Evolutionary conservation across 2,329 filamentous ascomycete genomes (phyloP), one percentile per base, ranked within the genome.

Genomic region (Sclerotinia minor): DNA sequence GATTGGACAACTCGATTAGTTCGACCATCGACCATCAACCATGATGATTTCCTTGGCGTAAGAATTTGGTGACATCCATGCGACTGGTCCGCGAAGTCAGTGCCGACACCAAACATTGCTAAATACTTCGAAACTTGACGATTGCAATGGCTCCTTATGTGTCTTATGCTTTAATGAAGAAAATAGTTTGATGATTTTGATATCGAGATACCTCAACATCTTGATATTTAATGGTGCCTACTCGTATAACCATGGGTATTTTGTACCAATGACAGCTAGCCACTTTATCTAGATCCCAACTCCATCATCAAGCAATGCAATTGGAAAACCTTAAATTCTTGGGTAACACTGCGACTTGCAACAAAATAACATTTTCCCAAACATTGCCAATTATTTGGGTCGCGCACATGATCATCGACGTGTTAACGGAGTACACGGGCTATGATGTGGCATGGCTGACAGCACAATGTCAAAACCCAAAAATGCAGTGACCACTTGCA

Each of bases 261-360:
- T 21, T 29, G 13, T 19, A 13, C 24, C 57, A 41, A 61, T n/a
- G 44, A 35, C 21, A 19, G 19, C 32, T 2, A 4, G 26, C 29
- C n/a, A 49, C 26, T 38, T 35, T 29, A 49, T 35, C 4, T 38
- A 7, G 19, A 21, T n/a, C 21, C 26, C n/a, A n/a, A 26, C 44
- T 29, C 29, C 13, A 9, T 24, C 32, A 57, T 57, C n/a, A 57
- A 41, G 13, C 21, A 24, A 38, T 55, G 53, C 29, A 45, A 61
- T 61, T 8, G n/a, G 29, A 29, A 50, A 61, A 50, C 44, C 29
- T 61, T 35, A 61, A 35, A 61, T 61, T 61, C 58, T 61, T 61
- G 45, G 58, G 58, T 61, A 61, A 61, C 58, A 47, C 32, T 50
- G 45, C 13, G 58, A 50, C 49, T 35, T 61, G 58, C 58, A 61